Conservation (phyloP, 441 rosid species). For the Dalechampia spathulata region DNA sequence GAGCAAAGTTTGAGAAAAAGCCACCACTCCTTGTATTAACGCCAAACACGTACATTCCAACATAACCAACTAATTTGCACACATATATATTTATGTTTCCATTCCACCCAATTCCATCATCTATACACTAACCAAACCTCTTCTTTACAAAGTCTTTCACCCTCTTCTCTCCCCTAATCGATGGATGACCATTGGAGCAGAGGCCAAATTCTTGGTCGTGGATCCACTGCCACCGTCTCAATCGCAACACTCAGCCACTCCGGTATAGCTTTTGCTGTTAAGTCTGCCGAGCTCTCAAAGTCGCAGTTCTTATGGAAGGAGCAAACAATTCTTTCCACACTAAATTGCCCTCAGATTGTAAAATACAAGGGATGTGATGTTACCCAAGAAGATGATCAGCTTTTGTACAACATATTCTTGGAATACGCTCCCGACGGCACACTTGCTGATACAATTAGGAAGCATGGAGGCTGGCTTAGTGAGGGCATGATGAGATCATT, state of each 20-base stretch:
- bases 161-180: slow-evolving; percentile 13
- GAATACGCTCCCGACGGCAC: slow-evolving; percentile 42
- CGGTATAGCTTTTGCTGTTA: slow-evolving; percentile 41
- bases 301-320: slow-evolving; percentile 37
- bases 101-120: not conserved
- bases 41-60: slow-evolving; percentile 15
- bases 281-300: slow-evolving; percentile 34
- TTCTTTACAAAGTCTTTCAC: not conserved
- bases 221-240: slow-evolving; percentile 39
- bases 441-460: slow-evolving; percentile 25
- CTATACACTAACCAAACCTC: not conserved
- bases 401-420: slow-evolving; percentile 41
- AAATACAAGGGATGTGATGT: slow-evolving; percentile 38
- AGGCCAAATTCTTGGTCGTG: slow-evolving; percentile 34
- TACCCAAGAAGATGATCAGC: slow-evolving; percentile 32
- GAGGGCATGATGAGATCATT: slow-evolving; percentile 26
- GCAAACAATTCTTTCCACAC: slow-evolving; percentile 31
- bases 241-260: slow-evolving; percentile 27
- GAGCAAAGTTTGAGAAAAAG: not conserved
- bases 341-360: slow-evolving; percentile 39
- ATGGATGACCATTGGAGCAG: slow-evolving; percentile 26
- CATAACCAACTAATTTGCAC: slow-evolving; percentile 1
- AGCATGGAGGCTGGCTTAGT: slow-evolving; percentile 24
- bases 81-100: not conserved
- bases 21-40: slow-evolving; percentile 17